Conservation (phyloP, 352 stramenopile genomes). For the Pythium utonaiense region DNA sequence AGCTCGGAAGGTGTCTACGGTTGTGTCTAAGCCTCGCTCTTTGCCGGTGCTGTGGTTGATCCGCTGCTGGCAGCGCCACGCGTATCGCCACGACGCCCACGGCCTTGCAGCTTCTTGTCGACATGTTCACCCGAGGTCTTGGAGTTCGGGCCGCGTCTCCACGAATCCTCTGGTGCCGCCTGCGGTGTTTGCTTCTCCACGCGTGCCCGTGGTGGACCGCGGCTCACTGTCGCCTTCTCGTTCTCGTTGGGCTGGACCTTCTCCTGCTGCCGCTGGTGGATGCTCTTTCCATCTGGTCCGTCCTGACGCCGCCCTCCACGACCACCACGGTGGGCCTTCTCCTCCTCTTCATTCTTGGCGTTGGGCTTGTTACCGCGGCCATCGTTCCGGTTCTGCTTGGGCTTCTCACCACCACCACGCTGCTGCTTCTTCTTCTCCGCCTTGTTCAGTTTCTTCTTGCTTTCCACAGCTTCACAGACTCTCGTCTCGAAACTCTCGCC, state of each 20-base stretch:
- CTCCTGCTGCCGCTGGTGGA: background rate
- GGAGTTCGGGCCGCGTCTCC: background rate
- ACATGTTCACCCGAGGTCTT: background rate
- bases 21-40: too few relatives aligned
- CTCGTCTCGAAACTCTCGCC: slow-evolving; percentile 49
- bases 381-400: background rate
- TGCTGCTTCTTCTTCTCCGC: slow-evolving; percentile 2
- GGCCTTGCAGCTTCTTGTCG: background rate
- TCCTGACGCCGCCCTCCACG: background rate
- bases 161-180: background rate
- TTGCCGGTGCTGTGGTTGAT: background rate
- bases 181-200: background rate
- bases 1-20: background rate
- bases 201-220: background rate
- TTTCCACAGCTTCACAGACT: slow-evolving; percentile 30
- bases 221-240: background rate
- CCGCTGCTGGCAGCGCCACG: background rate
- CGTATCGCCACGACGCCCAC: background rate
- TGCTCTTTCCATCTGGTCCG: background rate
- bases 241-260: background rate
- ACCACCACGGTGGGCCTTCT: background rate
- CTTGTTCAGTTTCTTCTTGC: background rate
- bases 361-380: background rate
- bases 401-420: background rate
- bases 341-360: background rate